Evolutionary conservation across 139 green algal genomes (phyloP), one percentile per base, ranked within the genome.

Genomic region (Zygnema circumcarinatum): DNA sequence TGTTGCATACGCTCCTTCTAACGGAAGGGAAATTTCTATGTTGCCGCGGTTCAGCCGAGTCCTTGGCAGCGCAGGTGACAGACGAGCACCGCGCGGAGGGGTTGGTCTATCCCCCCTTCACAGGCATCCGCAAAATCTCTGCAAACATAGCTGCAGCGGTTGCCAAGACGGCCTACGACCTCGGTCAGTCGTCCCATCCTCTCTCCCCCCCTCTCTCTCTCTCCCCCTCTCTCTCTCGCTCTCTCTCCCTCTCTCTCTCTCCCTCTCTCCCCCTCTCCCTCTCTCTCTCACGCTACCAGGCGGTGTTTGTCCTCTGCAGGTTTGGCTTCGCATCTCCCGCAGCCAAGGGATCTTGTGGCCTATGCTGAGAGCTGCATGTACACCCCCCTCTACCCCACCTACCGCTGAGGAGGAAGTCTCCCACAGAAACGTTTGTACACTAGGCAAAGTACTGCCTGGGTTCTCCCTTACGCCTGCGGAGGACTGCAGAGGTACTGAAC

Each of bases 71-170:
- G 22, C 35, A 87, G 39, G 84, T 89, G 38, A 89, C 81, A 20
- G 84, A 89, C 52, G 79, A 86, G n/a, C 35, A 89, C 76, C 31
- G 84, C n/a, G 52, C 38, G 31, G 16, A 88, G 39, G 76, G 84
- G 29, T 42, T 76, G 25, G 79, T 89, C 7, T 89, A 79, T 79
- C 84, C 84, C 32, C 84, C 84, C 53, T 79, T 89, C 2, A 54
- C 11, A 42, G 35, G 29, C 21, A 89, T 89, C 21, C 76, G 84
- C 20, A 33, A 78, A 7, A 88, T 89, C 1, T 89, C 84, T 22
- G 84, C 84, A 16, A 53, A 32, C 32, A 82, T 89, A 3, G 84
- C 78, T 33, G 47, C 2, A 22, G 75, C 84, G 1, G 84, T 89
- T n/a, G 84, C 84, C 7, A 22, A 38, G 2, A 88, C 68, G 33